Percentiles rank a stretch among this genome's conserved stretches.
phyloP scores from a whole-genome alignment of 164 flowering plant genomes.

The Euptelea pleiosperma region DNA sequence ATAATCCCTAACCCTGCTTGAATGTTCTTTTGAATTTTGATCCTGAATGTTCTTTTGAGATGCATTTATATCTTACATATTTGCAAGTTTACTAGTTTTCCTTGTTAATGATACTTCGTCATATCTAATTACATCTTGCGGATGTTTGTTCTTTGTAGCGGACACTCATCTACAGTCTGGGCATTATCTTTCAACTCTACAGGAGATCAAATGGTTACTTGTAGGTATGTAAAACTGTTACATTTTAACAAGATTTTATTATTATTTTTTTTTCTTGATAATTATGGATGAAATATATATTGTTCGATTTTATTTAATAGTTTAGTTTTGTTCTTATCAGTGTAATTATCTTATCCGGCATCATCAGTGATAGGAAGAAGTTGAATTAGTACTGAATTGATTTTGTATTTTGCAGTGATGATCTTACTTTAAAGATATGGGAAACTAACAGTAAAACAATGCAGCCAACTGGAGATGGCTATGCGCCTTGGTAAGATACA shows the following conservation, averaged over 20 bases:
- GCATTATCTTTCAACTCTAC: conserved; percentile 32
- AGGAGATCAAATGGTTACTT: conserved; percentile 35
- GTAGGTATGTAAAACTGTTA: conserved; percentile 24
- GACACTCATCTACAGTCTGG: conserved; percentile 42
- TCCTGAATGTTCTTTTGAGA: not conserved
- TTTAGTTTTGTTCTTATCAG: too few relatives aligned
- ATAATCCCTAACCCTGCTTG: too few relatives aligned
- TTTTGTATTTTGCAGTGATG: conserved; percentile 22
- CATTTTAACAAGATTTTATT: not conserved
- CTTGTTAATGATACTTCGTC: not conserved
- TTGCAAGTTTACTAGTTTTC: not conserved
- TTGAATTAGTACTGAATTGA: not conserved
- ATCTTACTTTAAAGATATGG: conserved; percentile 26
- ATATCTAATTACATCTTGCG: not conserved
- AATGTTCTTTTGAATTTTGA: not conserved
- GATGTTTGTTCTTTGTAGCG: conserved; percentile 20
- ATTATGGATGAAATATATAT: too few relatives aligned
- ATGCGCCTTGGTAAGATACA: conserved; percentile 16
- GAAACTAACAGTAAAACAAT: conserved; percentile 14
- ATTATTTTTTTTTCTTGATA: too few relatives aligned
- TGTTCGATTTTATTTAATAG: too few relatives aligned
- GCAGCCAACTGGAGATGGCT: conserved; percentile 11
- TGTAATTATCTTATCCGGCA: too few relatives aligned
- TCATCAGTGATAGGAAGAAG: too few relatives aligned
- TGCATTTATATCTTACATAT: not conserved